A percentile compares a stretch with the other conserved stretches of the same genome.
Evolutionary conservation across 495 filamentous ascomycete genomes (phyloP).

Genomic region (Terfezia claveryi): DNA sequence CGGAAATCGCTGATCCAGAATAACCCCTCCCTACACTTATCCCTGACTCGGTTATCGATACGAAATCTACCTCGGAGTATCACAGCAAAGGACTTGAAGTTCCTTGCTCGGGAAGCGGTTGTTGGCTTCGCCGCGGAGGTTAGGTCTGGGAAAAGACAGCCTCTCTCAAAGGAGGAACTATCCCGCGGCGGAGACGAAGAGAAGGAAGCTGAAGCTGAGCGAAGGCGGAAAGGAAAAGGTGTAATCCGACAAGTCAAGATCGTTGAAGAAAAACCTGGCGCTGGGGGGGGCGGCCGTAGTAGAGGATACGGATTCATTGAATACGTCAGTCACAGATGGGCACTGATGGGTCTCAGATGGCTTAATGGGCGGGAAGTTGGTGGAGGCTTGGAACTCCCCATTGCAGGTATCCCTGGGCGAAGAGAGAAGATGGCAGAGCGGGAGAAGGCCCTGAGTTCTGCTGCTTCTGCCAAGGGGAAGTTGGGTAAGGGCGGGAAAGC

Average conservation of each 20-base stretch:
- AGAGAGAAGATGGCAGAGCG: slow-evolving; percentile 11
- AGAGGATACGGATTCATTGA: slow-evolving; percentile 96
- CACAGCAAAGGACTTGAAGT: slow-evolving; percentile 74
- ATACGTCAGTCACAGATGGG: slow-evolving; percentile 81
- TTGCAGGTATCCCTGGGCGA: neutral
- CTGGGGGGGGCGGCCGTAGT: slow-evolving; percentile 44
- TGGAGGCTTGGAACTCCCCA: slow-evolving; percentile 13
- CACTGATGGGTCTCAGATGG: slow-evolving; percentile 85
- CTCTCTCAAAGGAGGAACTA: slow-evolving; percentile 70
- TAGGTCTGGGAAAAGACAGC: slow-evolving; percentile 44
- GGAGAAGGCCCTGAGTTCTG: slow-evolving; percentile 3
- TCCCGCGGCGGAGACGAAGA: slow-evolving; percentile 58
- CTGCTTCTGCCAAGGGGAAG: neutral
- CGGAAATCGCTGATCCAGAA: slow-evolving; percentile 71
- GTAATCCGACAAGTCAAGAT: slow-evolving; percentile 91
- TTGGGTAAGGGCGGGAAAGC: slow-evolving; percentile 16
- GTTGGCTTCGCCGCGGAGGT: slow-evolving; percentile 87
- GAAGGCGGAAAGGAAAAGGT: slow-evolving; percentile 69
- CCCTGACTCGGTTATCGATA: slow-evolving; percentile 75
- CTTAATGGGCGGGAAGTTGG: slow-evolving; percentile 66
- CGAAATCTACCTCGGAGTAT: slow-evolving; percentile 77
- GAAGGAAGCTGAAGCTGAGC: slow-evolving; percentile 46
- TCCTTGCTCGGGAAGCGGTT: slow-evolving; percentile 66
- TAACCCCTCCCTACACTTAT: slow-evolving; percentile 76
- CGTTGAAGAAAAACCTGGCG: slow-evolving; percentile 49